Base-by-base conservation (phyloP, 1,139 yeast genomes). In the Candida sp. region DNA sequence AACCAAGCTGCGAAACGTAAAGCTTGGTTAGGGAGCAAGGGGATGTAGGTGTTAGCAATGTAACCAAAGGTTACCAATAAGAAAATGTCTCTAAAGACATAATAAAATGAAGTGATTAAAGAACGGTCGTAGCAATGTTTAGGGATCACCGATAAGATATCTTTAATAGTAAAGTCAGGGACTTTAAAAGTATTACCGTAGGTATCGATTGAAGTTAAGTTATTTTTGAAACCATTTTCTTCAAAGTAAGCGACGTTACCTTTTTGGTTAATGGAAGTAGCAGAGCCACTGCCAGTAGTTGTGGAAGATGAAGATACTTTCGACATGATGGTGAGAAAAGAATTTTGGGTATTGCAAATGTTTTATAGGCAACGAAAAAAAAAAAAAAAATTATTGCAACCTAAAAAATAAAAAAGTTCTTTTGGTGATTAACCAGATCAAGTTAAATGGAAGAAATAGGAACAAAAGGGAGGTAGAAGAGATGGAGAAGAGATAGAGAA, bases 161-260 rank as follows among this genome's bases (percentile, higher is more conserved):
- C 84, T 68, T 80, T 81, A 56, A 82, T 81, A 46, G 83, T 61
- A 61, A 64, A 81, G 57, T 81, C 84, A 7, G 87, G 87, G 6
- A 75, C 87, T 43, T 74, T 71, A 62, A 81, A 82, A 35, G 69
- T 74, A 42, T 79, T 72, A 38, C 87, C 87, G 47, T 64, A 58
- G 27, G 83, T 76, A 53, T 79, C 84, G 36, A 73, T 63, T 21
- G 81, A 78, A 44, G 63, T 58, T 46, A 68, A 61, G 35, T 46
- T 46, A 9, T 53, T 42, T 22, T 37, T 37, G 25, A 37, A 37
- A 4, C 39, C 39, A 12, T 37, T 30, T 38, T 47, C 40, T 33
- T 54, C 47, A 37, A 67, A 61, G 38, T 62, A 49, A 38, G 76
- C 75, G 23, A 70, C 62, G 47, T 70, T 71, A 32, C 75, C 76